Conservation (phyloP, 306 rosid species). For the Cicer yamashitae region DNA sequence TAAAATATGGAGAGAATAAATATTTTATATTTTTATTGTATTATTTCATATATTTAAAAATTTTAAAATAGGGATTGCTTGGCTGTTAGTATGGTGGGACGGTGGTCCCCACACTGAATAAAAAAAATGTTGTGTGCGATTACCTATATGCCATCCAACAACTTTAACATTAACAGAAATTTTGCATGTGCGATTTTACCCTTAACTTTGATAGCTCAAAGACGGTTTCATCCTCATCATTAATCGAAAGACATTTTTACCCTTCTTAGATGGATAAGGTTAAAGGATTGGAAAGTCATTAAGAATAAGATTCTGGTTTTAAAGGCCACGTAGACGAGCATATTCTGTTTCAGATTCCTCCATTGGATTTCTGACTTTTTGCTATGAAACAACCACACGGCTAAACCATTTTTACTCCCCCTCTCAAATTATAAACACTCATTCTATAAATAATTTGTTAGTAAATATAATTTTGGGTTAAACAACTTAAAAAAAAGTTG, state of each 20-base stretch:
- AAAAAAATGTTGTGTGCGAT: conserved; percentile 25
- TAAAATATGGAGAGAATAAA: conserved; percentile 33
- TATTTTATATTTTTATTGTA: conserved; percentile 22
- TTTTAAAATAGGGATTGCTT: background rate
- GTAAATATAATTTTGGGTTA: no score
- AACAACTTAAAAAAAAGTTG: no score
- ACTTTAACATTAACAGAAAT: conserved; percentile 28
- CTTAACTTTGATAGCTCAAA: background rate
- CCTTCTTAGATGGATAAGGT: conserved; percentile 33
- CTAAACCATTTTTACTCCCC: no score
- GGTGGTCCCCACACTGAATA: conserved; percentile 45
- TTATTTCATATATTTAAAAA: conserved; percentile 43
- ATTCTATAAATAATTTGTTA: no score
- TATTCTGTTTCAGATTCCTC: conserved; percentile 35
- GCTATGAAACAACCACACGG: background rate
- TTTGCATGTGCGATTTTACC: background rate
- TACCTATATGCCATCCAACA: conserved; percentile 40
- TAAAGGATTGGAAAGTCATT: conserved; percentile 28
- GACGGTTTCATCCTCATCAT: conserved; percentile 1
- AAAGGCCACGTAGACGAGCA: background rate
- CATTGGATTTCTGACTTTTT: background rate
- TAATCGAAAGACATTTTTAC: background rate
- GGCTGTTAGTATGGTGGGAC: conserved; percentile 40
- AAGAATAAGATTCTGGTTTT: conserved; percentile 13
- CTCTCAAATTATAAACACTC: no score